Conservation (phyloP, 2,329 filamentous ascomycete genomes). For the Ceratocystis albifundus region DNA sequence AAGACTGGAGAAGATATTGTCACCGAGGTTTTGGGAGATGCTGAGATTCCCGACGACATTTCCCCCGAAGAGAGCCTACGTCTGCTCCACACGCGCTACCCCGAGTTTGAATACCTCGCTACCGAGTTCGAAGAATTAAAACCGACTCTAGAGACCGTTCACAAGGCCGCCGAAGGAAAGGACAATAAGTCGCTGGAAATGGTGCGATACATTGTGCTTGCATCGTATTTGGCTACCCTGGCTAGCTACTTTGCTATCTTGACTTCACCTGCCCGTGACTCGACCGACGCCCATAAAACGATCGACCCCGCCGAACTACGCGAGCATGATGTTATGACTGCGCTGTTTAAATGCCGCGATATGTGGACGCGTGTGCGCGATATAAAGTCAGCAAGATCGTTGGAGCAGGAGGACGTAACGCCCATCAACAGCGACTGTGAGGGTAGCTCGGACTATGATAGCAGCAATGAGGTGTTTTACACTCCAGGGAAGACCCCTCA, state of each 20-base stretch:
- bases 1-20: constrained; percentile 47
- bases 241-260: constrained; percentile 91
- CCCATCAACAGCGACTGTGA: constrained; percentile 32
- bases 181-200: constrained; percentile 45
- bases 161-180: constrained; percentile 45
- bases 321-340: constrained; percentile 85
- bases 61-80: constrained; percentile 59
- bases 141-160: constrained; percentile 48
- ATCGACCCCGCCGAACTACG: constrained; percentile 68
- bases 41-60: constrained; percentile 74
- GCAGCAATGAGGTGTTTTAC: constrained; percentile 26
- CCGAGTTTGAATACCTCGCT: constrained; percentile 78
- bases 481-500: constrained; percentile 25
- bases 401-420: constrained; percentile 21
- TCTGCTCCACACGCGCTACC: constrained; percentile 70
- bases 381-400: constrained; percentile 40
- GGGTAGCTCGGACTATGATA: constrained; percentile 27
- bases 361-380: constrained; percentile 67
- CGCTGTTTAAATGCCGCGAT: constrained; percentile 63
- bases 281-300: constrained; percentile 42
- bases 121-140: constrained; percentile 69
- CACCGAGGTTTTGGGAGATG: constrained; percentile 73
- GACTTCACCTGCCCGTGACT: constrained; percentile 62
- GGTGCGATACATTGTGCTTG: constrained; percentile 67
- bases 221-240: constrained; percentile 75